Base-by-base conservation (phyloP, 2,329 filamentous ascomycete species). In the Pestalotiopsis sp. region DNA sequence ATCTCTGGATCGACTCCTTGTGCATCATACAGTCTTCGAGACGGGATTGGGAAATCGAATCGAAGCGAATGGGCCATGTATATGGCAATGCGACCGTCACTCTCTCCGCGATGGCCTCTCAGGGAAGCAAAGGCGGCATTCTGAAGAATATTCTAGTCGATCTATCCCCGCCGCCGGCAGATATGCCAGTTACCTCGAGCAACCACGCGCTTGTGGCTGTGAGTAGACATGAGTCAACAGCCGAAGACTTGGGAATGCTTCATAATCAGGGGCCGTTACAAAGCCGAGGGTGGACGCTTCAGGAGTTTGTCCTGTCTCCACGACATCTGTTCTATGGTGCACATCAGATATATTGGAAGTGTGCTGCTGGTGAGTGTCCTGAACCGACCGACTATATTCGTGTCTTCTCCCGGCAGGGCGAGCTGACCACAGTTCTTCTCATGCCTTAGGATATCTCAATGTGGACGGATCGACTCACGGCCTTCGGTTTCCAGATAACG, bases 1-100 rank as follows among this genome's bases (percentile, higher is more conserved):
- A 69, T 64, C 67, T 71, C 20, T 69, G 68, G 70, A 71, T 71
- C 38, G 69, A 72, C 56, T 65, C 65, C 3, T 59, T 71, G 2
- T 70, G 70, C 44, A 71, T 72, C 26, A 66, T 71, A 35, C 68
- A 71, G 35, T 59, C 68, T 24, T 65, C 64, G 3, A 26, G 35
- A 9, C 24, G 64, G 22, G 70, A 72, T 22, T 71, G 68, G 70
- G 64, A 66, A 9, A 35, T 35, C 22, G 69, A 71, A 48, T 68
- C 68, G 20, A 64, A 59, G 3, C 67, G 68, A n/a, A 71, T 70
- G 70, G 64, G 39, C 3, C 64, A 67, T 14, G 68, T 68, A 58
- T 70, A 69, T 40, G 66, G 66, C 13, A 70, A 68, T 17, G 67
- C 68, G 3, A 30, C 30, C 9, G 11, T 65, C 17, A 65, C 44